phyloP scores from a whole-genome alignment of 352 stramenopile genomes.

The Pythium grandisporangium region DNA sequence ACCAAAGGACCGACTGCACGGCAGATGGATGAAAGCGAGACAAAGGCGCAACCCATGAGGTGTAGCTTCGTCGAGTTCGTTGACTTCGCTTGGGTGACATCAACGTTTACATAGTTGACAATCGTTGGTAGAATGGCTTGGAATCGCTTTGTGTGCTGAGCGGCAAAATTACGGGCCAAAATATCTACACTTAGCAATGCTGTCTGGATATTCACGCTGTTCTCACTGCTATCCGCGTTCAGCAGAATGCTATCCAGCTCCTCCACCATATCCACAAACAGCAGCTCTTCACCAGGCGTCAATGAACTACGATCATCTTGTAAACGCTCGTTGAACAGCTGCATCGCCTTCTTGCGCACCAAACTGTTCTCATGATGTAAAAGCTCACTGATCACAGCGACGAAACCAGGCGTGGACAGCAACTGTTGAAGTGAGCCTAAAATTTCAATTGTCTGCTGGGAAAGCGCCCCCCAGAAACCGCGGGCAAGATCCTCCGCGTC shows the following conservation, averaged over 20 bases:
- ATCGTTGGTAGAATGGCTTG: conserved; percentile 61
- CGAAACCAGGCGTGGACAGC: conserved; percentile 77
- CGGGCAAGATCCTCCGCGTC: conserved; percentile 7
- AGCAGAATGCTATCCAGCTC: conserved; percentile 65
- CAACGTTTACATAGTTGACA: conserved; percentile 60
- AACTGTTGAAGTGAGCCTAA: conserved; percentile 72
- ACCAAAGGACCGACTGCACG: conserved; percentile 56
- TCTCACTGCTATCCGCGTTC: conserved; percentile 47
- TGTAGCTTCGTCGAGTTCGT: conserved; percentile 47
- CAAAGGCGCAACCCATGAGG: conserved; percentile 72
- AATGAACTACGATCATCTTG: conserved; percentile 54
- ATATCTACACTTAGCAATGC: conserved; percentile 81
- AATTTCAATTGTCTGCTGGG: conserved; percentile 59
- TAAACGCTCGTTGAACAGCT: conserved; percentile 82
- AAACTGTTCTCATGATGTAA: conserved; percentile 80
- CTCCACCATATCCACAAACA: conserved; percentile 86
- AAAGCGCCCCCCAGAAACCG: conserved; percentile 49
- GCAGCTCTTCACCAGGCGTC: conserved; percentile 53
- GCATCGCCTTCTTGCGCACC: conserved; percentile 85
- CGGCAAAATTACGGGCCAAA: conserved; percentile 70
- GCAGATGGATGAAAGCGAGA: conserved; percentile 73
- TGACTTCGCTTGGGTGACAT: conserved; percentile 15
- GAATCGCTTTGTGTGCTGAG: conserved; percentile 63
- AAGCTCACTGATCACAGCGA: conserved; percentile 77
- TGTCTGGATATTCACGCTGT: conserved; percentile 75